Conservation (phyloP, 1,284 basidiomycete species). For the Leccinum fallax region DNA sequence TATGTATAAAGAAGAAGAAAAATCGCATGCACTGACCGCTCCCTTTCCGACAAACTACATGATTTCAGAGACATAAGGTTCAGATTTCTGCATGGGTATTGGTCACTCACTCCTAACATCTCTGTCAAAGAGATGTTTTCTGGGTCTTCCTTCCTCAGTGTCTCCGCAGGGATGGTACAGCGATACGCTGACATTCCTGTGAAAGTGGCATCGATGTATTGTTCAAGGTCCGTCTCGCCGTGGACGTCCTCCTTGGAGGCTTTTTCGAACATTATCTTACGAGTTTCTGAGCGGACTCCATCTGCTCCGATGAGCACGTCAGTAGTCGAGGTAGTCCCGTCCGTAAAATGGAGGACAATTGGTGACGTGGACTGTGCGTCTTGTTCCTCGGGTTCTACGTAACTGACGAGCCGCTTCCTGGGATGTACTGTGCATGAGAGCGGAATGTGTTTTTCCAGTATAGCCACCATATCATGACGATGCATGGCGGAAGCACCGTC, state of each 20-base stretch:
- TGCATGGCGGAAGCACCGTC: constrained; percentile 20
- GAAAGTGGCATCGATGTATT: constrained; percentile 23
- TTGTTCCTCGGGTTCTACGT: constrained; percentile 4
- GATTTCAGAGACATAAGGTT: background rate
- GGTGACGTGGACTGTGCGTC: background rate
- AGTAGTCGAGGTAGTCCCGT: constrained; percentile 21
- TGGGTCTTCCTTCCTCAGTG: constrained; percentile 9
- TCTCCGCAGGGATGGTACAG: constrained; percentile 20
- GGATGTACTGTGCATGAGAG: constrained; percentile 22
- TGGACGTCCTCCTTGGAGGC: constrained; percentile 7
- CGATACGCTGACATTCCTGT: constrained; percentile 25
- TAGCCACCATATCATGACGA: constrained; percentile 26
- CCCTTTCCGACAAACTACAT: constrained; percentile 17
- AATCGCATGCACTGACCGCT: constrained; percentile 3
- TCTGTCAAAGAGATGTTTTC: constrained; percentile 5
- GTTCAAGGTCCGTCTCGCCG: constrained; percentile 8
- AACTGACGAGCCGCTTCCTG: constrained; percentile 22
- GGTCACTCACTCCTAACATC: constrained; percentile 14
- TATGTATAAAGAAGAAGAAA: background rate
- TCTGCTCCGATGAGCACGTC: constrained; percentile 26
- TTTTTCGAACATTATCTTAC: constrained; percentile 23
- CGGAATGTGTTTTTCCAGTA: constrained; percentile 25
- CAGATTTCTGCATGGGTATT: background rate
- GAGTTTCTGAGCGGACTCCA: constrained; percentile 25
- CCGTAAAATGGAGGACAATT: constrained; percentile 19